Evolutionary conservation across 176 grass and related monocot genomes (phyloP).

Genomic region (Rhynchospora tenuis): DNA sequence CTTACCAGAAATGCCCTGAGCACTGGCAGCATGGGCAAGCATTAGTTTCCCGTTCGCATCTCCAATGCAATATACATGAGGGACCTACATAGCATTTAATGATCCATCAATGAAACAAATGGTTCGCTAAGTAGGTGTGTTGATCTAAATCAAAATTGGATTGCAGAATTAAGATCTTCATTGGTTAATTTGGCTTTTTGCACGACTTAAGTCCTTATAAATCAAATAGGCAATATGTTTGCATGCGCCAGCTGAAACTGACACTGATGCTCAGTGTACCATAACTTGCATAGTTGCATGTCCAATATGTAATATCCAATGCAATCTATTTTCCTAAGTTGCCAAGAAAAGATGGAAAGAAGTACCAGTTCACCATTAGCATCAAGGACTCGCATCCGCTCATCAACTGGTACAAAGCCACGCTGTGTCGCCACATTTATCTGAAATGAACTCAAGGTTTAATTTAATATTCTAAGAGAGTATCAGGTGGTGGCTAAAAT

Average conservation of each 20-base stretch:
- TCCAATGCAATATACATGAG: conserved; percentile 93
- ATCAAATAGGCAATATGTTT: not conserved
- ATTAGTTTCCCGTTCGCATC: conserved; percentile 96
- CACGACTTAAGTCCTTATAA: not conserved
- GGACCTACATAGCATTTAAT: conserved; percentile 37
- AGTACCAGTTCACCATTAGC: conserved; percentile 72
- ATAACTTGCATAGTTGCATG: not conserved
- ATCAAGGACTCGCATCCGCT: conserved; percentile 83
- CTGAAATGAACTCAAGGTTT: conserved; percentile 34
- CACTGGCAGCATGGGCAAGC: conserved; percentile 99
- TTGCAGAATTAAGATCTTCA: not conserved
- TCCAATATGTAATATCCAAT: not conserved
- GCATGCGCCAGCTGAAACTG: not conserved
- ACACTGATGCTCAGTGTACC: not conserved
- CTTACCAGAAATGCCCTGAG: conserved; percentile 91
- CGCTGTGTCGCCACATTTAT: conserved; percentile 81
- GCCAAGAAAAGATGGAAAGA: not conserved
- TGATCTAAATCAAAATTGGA: not conserved
- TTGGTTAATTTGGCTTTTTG: not conserved
- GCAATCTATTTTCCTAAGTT: not conserved
- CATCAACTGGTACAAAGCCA: conserved; percentile 95
- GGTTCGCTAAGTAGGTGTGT: not conserved
- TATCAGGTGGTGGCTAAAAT: not conserved
- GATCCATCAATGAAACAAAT: not conserved
- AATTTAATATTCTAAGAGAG: not conserved